These are phyloP conservation scores for Xylaria grammica DNA, from an alignment of 495 filamentous ascomycete species.

Conservation along the genomic window DNA sequence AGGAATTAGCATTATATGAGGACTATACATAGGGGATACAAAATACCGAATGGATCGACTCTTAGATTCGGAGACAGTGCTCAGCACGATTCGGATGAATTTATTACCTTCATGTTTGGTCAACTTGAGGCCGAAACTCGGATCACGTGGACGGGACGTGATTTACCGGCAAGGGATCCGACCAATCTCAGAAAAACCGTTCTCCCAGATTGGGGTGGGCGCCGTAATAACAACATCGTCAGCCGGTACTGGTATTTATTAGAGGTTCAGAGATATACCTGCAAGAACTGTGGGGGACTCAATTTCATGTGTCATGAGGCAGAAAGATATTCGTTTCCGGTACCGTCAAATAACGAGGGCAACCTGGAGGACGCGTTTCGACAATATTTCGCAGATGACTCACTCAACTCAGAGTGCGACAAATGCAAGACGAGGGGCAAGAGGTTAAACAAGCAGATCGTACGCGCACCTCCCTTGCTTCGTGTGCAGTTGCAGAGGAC, in stretches of 20 bases:
- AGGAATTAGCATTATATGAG: slow-evolving; percentile 44
- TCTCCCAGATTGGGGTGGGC: slow-evolving; percentile 37
- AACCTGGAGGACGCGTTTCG: neutral
- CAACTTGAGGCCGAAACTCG: slow-evolving; percentile 51
- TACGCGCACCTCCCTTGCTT: slow-evolving; percentile 15
- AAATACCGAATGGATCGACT: slow-evolving; percentile 5
- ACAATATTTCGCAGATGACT: neutral
- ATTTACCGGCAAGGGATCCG: slow-evolving; percentile 28
- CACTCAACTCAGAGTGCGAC: slow-evolving; percentile 1
- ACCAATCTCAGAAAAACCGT: slow-evolving; percentile 29
- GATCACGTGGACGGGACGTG: slow-evolving; percentile 1
- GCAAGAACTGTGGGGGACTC: slow-evolving; percentile 34
- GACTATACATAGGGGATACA: slow-evolving; percentile 36
- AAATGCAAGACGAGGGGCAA: slow-evolving; percentile 1
- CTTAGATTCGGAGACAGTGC: slow-evolving; percentile 41
- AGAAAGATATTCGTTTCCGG: slow-evolving; percentile 11
- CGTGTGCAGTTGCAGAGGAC: slow-evolving; percentile 12
- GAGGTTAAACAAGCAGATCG: neutral
- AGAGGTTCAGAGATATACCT: slow-evolving; percentile 34
- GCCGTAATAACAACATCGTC: slow-evolving; percentile 37
- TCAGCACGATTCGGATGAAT: slow-evolving; percentile 54
- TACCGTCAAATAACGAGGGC: neutral
- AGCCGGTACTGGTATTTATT: slow-evolving; percentile 46
- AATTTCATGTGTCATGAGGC: slow-evolving; percentile 14
- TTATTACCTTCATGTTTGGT: slow-evolving; percentile 45